Evolutionary conservation across 495 filamentous ascomycete species (phyloP), one percentile per base, ranked within the genome.

Genomic region (Trichocladium antarcticum): DNA sequence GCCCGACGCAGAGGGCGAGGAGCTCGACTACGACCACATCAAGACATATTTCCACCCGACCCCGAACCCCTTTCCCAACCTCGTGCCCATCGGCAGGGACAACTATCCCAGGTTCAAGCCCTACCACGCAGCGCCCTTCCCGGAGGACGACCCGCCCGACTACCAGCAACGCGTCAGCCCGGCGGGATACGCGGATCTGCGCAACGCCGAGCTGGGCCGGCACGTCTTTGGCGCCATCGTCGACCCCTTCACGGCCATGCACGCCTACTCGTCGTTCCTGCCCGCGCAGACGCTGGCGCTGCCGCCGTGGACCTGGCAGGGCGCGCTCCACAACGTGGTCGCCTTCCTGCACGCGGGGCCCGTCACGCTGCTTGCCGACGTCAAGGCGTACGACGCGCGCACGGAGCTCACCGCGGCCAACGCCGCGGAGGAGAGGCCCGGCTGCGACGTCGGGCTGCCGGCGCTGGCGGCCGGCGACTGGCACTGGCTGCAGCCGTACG

Each of bases 301-400:
- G 2, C 68, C 70, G 0, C 7, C 57, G 0, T 77, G 73, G 73
- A 70, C 68, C 0, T 62, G 60, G 57, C 55, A 77, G 39, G 11
- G 16, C 1, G 73, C 74, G 0, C 35, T 77, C 37, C 45, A 45
- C 3, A 50, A 48, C 0, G 76, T 78, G 64, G 69, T 64, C 0
- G 69, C 72, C 0, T 76, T 76, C 52, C 72, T 74, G 48, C 60
- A 61, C 34, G 29, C 64, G 1, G 74, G 74, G 0, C 74, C 74
- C 0, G 24, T 72, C 10, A 36, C 67, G 6, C 31, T 73, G 0
- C 51, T 65, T 0, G 44, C 40, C 17, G 47, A 43, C n/a, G 29
- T 50, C 7, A 55, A 51, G 14, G 32, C 29, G 21, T 27, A 4
- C 24, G 8, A 27, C 24, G 24, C 24, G 4, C 4, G 8, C 4